Base-by-base conservation (phyloP, 1,139 yeast species). In the Candida gigantensis region DNA sequence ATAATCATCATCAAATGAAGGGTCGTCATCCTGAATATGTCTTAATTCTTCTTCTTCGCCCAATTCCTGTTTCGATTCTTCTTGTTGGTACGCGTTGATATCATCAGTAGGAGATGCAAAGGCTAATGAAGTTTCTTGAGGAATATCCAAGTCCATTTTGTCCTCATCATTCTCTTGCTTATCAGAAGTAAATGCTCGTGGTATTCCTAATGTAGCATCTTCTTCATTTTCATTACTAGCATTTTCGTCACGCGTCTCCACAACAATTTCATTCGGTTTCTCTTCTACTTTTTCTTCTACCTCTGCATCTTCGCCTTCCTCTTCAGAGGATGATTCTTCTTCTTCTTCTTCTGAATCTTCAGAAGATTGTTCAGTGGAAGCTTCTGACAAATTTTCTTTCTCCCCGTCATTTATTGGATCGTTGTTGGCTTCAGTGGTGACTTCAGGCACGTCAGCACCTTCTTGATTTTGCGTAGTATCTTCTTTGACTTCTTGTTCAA, bases 11-110 rank as follows among this genome's bases (percentile, higher is more conserved):
- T 44, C 48, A 41, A 44, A 44, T 4, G 42, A 32, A 15, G 48
- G 48, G 27, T 44, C 48, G 29, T 44, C 48, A 10, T 32, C 38
- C 33, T 44, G 48, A 24, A 38, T 29, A 11, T 43, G 24, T 32
- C 36, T 39, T 20, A 44, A 33, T 14, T 42, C 44, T 23, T 43
- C 50, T 13, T 44, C 52, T 19, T 51, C 51, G 10, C 45, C 51
- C 18, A 43, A 46, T 27, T 48, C 44, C 41, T 34, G 46, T 46
- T 27, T 46, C 35, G 16, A 20, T 25, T 41, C 45, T 26, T 35
- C 45, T 68, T 76, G 57, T 71, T 54, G 53, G 63, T 61, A 56
- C 79, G 69, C 55, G 64, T 67, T 38, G 73, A 78, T 50, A 71
- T 77, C 60, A 69, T 76, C 38, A 79, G 17, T 37, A 6, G 28